phyloP scores from a whole-genome alignment of 2,329 filamentous ascomycete genomes.

The Aspergillus texensis region DNA sequence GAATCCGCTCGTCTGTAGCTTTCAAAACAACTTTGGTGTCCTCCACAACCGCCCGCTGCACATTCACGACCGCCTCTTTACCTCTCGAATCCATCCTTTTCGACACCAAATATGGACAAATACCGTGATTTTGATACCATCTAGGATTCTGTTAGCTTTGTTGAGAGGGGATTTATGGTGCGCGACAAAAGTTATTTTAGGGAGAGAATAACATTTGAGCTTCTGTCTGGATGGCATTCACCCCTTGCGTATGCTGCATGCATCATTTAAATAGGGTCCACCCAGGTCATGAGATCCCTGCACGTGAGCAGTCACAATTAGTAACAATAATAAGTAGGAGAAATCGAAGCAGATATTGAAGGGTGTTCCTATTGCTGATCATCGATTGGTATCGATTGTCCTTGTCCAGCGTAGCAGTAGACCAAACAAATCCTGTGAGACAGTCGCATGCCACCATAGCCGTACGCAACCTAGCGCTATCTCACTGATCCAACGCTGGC shows the following conservation, averaged over 20 bases:
- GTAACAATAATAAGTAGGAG: too few species aligned
- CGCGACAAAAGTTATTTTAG: not conserved
- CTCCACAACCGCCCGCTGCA: not conserved
- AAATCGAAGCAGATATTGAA: too few species aligned
- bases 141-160: rapidly evolving
- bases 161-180: not conserved
- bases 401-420: too few species aligned
- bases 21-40: not conserved
- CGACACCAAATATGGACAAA: not conserved
- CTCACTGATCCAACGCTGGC: not conserved
- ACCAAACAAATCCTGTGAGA: too few species aligned
- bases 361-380: too few species aligned
- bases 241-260: not conserved
- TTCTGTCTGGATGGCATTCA: not conserved
- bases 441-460: too few species aligned
- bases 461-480: too few species aligned
- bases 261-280: not conserved
- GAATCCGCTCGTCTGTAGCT: not conserved
- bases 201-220: not conserved
- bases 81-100: not conserved
- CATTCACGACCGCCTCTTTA: not conserved
- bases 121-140: not conserved
- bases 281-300: not conserved
- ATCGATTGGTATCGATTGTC: too few species aligned
- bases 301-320: not conserved